Conservation (phyloP, 345 rosid species). For the Eucalyptus lansdowneana region DNA sequence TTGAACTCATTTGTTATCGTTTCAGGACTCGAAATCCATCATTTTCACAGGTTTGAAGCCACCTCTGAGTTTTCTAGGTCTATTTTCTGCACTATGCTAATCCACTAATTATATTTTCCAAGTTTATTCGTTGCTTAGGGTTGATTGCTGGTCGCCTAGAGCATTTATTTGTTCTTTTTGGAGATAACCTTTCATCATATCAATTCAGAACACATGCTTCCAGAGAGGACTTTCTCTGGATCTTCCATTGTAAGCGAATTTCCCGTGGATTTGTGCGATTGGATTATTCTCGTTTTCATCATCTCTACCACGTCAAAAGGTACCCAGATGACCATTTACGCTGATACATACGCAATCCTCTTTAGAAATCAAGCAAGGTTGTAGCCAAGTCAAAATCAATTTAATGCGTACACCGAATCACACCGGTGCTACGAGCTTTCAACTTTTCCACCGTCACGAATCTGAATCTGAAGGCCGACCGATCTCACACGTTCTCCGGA, state of each 20-base stretch:
- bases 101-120: not conserved
- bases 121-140: not conserved
- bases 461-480: not conserved
- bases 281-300: not conserved
- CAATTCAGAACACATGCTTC: not conserved
- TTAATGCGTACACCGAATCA: not conserved
- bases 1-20: not conserved
- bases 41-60: not conserved
- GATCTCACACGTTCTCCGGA: not conserved
- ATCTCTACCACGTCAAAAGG: not conserved
- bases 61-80: not conserved
- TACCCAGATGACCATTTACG: not conserved
- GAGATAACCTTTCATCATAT: not conserved
- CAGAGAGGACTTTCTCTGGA: not conserved
- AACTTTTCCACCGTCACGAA: not conserved
- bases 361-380: not conserved
- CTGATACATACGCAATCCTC: not conserved
- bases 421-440: not conserved
- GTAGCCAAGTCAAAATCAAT: not conserved
- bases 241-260: not conserved
- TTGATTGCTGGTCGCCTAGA: not conserved
- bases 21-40: not conserved
- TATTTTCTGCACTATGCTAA: not conserved
- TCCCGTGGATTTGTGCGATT: not conserved
- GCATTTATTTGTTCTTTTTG: not conserved